Evolutionary conservation across 352 stramenopile genomes (phyloP).

Genomic region (Peronospora belbahrii): DNA sequence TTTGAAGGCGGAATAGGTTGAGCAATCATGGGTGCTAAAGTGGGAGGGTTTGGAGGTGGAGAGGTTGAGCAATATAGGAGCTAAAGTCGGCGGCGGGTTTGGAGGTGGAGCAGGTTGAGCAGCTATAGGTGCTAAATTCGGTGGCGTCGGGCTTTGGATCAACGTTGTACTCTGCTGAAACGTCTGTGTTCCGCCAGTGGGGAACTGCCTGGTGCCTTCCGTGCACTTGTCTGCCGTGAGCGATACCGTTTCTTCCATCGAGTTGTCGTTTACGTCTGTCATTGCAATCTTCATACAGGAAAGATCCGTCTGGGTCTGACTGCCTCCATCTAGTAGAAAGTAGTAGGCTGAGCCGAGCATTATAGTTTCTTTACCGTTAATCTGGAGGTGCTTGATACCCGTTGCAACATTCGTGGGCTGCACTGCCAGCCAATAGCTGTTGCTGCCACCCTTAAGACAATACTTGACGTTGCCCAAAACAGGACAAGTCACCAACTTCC

Average conservation of each 20-base stretch:
- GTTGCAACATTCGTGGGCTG: slow-evolving; percentile 37
- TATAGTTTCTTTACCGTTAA: slow-evolving; percentile 48
- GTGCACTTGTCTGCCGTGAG: slow-evolving; percentile 43
- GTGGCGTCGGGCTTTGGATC: no score
- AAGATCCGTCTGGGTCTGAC: slow-evolving; percentile 29
- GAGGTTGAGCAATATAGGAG: no score
- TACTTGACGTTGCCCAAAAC: slow-evolving; percentile 42
- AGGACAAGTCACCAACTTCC: slow-evolving; percentile 47
- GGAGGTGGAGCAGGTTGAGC: no score
- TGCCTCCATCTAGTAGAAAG: slow-evolving; percentile 39
- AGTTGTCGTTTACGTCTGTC: slow-evolving; percentile 51
- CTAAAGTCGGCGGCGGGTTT: no score
- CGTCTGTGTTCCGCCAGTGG: no score
- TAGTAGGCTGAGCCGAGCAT: slow-evolving; percentile 68
- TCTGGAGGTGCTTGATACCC: slow-evolving; percentile 32
- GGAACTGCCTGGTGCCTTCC: slow-evolving; percentile 41
- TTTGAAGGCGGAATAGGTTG: no score
- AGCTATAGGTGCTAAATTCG: no score
- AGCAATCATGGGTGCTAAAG: no score
- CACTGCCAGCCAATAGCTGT: slow-evolving; percentile 39
- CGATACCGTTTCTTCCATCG: slow-evolving; percentile 51
- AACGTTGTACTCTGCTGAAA: not conserved
- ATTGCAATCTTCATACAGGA: slow-evolving; percentile 31
- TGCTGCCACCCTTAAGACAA: slow-evolving; percentile 46
- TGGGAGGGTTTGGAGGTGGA: no score